Conservation (phyloP, 2,329 filamentous ascomycete species). For the Stagonosporopsis rhizophila region DNA sequence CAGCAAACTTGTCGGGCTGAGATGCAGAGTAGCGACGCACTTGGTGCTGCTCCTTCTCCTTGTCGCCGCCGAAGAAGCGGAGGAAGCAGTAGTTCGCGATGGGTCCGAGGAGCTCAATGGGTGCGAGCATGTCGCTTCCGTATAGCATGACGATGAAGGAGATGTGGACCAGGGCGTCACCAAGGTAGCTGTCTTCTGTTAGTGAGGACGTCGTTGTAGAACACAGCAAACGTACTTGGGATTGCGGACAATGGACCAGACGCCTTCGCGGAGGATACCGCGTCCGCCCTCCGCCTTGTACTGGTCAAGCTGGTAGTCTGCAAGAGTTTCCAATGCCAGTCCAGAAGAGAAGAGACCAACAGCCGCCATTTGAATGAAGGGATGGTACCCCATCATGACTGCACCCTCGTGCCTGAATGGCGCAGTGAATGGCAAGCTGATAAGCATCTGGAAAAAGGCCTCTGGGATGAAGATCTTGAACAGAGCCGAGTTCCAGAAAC, state of each 20-base stretch:
- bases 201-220: neutral
- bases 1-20: slow-evolving; percentile 59
- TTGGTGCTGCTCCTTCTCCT: slow-evolving; percentile 61
- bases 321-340: slow-evolving; percentile 62
- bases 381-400: slow-evolving; percentile 48
- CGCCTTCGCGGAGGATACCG: slow-evolving; percentile 61
- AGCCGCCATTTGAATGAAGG: slow-evolving; percentile 49
- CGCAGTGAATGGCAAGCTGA: slow-evolving; percentile 64
- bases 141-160: slow-evolving; percentile 66
- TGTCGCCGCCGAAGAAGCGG: slow-evolving; percentile 64
- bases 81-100: slow-evolving; percentile 66
- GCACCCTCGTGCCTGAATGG: slow-evolving; percentile 59
- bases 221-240: slow-evolving; percentile 61
- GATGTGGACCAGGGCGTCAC: slow-evolving; percentile 64
- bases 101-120: slow-evolving; percentile 62
- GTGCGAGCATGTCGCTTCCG: slow-evolving; percentile 62
- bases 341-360: slow-evolving; percentile 65
- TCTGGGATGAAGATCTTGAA: slow-evolving; percentile 65
- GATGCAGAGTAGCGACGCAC: slow-evolving; percentile 60
- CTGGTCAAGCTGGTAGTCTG: slow-evolving; percentile 63
- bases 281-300: slow-evolving; percentile 55
- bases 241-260: slow-evolving; percentile 68
- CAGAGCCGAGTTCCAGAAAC: slow-evolving; percentile 65
- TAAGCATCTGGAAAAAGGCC: slow-evolving; percentile 63
- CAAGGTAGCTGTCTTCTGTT: slow-evolving; percentile 61